phyloP scores from a whole-genome alignment of 2,329 filamentous ascomycete species.

The Beauveria sp. region DNA sequence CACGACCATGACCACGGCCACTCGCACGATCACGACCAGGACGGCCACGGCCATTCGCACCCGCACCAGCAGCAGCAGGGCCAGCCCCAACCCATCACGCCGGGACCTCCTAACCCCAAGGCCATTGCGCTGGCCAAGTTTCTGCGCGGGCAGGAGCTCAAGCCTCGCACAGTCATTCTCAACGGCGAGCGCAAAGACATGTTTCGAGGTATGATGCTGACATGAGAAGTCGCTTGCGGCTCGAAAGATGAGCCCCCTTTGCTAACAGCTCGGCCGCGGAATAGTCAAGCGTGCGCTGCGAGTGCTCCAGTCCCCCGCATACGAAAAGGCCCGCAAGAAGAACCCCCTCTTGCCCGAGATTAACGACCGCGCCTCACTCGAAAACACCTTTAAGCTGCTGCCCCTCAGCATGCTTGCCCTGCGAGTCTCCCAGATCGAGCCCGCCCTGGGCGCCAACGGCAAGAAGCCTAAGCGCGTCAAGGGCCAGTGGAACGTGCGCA shows the following conservation, averaged over 20 bases:
- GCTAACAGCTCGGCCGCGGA: constrained; percentile 17
- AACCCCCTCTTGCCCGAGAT: constrained; percentile 84
- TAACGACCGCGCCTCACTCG: constrained; percentile 78
- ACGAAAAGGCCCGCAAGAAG: constrained; percentile 83
- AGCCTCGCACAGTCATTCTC: constrained; percentile 83
- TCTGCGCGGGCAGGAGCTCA: constrained; percentile 74
- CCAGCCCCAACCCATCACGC: constrained; percentile 60
- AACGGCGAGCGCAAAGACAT: constrained; percentile 97
- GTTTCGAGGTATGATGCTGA: constrained; percentile 66
- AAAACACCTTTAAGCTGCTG: constrained; percentile 91
- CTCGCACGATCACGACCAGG: constrained; percentile 22
- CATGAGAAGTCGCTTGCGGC: neutral
- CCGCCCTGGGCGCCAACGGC: constrained; percentile 53
- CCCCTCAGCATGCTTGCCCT: constrained; percentile 91
- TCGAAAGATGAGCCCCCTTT: neutral
- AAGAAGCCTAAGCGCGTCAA: constrained; percentile 86
- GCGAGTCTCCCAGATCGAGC: constrained; percentile 69
- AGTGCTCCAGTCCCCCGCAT: constrained; percentile 79
- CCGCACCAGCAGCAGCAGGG: constrained; percentile 32
- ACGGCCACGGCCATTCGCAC: constrained; percentile 24
- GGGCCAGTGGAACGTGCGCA: constrained; percentile 90
- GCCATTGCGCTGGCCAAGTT: constrained; percentile 87
- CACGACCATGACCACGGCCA: constrained; percentile 20
- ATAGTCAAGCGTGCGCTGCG: constrained; percentile 93
- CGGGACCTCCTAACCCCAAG: constrained; percentile 79